Evolutionary conservation across 2,329 filamentous ascomycete species (phyloP), one percentile per base, ranked within the genome.

Genomic region (Colletotrichum cordylinicola): DNA sequence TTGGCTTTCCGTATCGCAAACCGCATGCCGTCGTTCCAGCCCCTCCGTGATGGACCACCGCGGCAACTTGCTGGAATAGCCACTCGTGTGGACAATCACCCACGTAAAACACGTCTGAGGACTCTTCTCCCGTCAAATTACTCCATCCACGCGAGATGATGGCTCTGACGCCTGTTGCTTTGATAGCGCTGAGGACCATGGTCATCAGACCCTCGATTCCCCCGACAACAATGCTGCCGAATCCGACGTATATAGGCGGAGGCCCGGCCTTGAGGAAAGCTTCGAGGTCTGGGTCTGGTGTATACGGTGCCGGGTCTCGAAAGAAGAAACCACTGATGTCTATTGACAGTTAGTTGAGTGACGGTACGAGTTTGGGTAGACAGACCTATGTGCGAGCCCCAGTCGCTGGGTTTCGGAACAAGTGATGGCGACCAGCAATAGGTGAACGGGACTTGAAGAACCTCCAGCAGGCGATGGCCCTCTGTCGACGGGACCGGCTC

Each of bases 351-450:
- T 15, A 70, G 67, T 4, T 48, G 18, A 35, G 12, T 29, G 29
- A n/a, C 15, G 3, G 10, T 2, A 16, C n/a, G 24, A n/a, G 4
- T 2, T 13, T 8, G 4, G 7, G 89, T 88, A 0, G 90, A 31
- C 75, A 0, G 88, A 78, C 89, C 89, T 48, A 94, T 93, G 71
- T 93, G 87, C 2, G 87, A 82, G 0, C 87, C 88, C 93, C 93
- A 94, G 79, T 94, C 93, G 4, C 85, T 86, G 0, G 93, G 93
- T 78, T 94, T 94, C 0, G 91, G 89, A 1, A 94, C 91, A 9
- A 94, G 83, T 5, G 91, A 88, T 0, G 92, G 91, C 0, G 92
- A 94, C 94, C 94, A 96, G 81, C 94, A 94, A 79, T 96, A 96
- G 0, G 94, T 95, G 75, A 93, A 93, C 0, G 94, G 94, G 7